phyloP scores from a whole-genome alignment of 2,329 filamentous ascomycete genomes.

The Aspergillus puulaauensis region DNA sequence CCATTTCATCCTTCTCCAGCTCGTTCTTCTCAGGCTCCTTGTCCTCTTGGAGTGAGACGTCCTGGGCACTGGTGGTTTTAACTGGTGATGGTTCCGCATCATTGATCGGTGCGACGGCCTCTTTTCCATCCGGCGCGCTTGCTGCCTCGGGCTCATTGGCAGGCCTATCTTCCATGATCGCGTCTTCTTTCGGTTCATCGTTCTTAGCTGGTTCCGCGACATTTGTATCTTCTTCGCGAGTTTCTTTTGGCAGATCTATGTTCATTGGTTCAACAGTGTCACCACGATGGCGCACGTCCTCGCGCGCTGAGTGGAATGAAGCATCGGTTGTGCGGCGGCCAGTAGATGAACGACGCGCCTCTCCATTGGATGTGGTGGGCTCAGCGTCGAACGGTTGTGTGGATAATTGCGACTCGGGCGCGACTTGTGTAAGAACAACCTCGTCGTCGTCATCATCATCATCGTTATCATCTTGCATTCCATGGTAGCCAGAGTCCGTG shows the following conservation, averaged over 20 bases:
- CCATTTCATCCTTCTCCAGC: constrained; percentile 29
- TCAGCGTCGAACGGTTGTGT: constrained; percentile 36
- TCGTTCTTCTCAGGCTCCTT: constrained; percentile 19
- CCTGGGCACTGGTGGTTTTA: constrained; percentile 14
- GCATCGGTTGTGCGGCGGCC: constrained; percentile 42
- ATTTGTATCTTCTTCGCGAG: constrained; percentile 16
- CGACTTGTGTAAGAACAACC: constrained; percentile 33
- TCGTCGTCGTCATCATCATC: constrained; percentile 44
- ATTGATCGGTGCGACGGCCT: constrained; percentile 12
- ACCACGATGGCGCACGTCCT: constrained; percentile 35
- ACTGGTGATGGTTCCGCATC: constrained; percentile 16
- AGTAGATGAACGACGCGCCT: constrained; percentile 25
- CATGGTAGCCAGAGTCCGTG: constrained; percentile 50
- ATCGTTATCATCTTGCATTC: constrained; percentile 39
- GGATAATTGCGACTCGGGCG: constrained; percentile 31
- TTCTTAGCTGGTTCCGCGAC: constrained; percentile 13
- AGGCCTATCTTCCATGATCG: not conserved
- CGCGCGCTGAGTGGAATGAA: constrained; percentile 49
- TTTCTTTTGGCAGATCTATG: constrained; percentile 26
- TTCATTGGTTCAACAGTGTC: constrained; percentile 40
- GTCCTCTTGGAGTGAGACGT: constrained; percentile 17
- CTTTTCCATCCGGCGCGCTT: constrained; percentile 6
- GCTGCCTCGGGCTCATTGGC: not conserved
- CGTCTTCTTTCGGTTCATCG: not conserved
- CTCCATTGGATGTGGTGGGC: constrained; percentile 14